Base-by-base conservation (phyloP, 1,284 basidiomycete species). In the Volvariella volvacea region DNA sequence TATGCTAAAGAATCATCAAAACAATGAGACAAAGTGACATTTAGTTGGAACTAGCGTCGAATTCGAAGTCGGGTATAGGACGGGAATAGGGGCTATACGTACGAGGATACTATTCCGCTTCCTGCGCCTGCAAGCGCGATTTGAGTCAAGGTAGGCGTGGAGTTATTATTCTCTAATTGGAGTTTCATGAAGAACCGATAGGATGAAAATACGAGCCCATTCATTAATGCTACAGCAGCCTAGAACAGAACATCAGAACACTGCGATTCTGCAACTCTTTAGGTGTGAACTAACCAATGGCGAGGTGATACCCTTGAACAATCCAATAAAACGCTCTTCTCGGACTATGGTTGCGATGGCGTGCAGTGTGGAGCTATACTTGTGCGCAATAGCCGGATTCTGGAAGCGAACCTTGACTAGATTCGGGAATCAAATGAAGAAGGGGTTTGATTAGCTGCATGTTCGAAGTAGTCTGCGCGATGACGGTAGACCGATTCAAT, bases 81-180 rank as follows among this genome's bases (percentile, higher is more conserved):
- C 6, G 6, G 7, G n/a, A 36, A 20, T 28, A 2, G 4, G 40
- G 16, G 4, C 19, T 9, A 15, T 3, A 71, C 84, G 57, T 60
- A 89, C 88, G 89, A 81, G 7, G 78, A 80, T 8, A 87, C 66
- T 8, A 91, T 66, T 1, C 91, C 90, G 52, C 80, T 87, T 1
- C 83, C 85, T 10, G 80, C 71, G 0, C 90, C 90, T 1, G 89
- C 89, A 1, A 91, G 65, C 0, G 74, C 71, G 37, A 93, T 78
- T 58, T 92, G 87, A 1, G 62, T 58, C 15, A 90, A 65, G 0
- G 79, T 78, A 0, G 87, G 82, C 14, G 66, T 61, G 2, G 64
- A 57, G n/a, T 67, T 54, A 3, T 64, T 59, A 43, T 63, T 56
- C 1, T 68, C 63, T 7, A 78, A 62, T 55, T 88, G 83, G 0